Evolutionary conservation across 495 filamentous ascomycete genomes (phyloP), one percentile per base, ranked within the genome.

Genomic region (Clohesyomyces aquaticus): DNA sequence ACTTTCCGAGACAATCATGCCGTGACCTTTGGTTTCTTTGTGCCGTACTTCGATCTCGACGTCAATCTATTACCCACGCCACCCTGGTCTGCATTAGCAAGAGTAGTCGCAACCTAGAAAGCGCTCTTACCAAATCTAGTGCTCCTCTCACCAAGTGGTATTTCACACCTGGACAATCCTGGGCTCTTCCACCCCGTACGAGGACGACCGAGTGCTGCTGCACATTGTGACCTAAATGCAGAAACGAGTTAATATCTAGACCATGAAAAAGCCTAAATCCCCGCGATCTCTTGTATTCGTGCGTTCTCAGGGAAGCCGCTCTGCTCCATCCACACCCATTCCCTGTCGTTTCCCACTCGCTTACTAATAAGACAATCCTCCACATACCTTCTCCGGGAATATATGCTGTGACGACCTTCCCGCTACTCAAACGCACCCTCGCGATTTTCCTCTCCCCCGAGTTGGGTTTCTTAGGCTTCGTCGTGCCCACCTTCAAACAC

Each of bases 111-210:
- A 21, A 46, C 32, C 32, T 6, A 53, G 35, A 57, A 25, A 47
- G 45, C 28, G 22, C 59, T 83, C 91, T 72, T 80, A 96, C 93
- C 85, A 98, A 78, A 85, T 99, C 94, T 80, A 96, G 80, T 18
- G 92, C 90, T 32, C 94, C 94, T 70, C 94, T 81, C 43, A 99
- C 89, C 69, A 96, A 78, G 74, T 92, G 88, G 74, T 99, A 99
- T 70, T 91, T 88, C 78, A 99, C 94, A 84, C 94, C 94, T 56
- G 94, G 94, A 80, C 93, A 98, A 88, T 99, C 94, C 84, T 97
- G 94, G 49, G 83, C 84, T 68, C 94, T 79, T 16, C 94, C 94
- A 48, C 94, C 94, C 60, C 94, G 82, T 12, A 98, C 92, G 63
- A 97, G 79, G 53, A 98, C 94, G 29, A 98, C 94, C 73, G 88